Percentiles rank a stretch among this genome's conserved stretches.
Conservation (phyloP, 441 rosid species). For the Populus hybrid region DNA sequence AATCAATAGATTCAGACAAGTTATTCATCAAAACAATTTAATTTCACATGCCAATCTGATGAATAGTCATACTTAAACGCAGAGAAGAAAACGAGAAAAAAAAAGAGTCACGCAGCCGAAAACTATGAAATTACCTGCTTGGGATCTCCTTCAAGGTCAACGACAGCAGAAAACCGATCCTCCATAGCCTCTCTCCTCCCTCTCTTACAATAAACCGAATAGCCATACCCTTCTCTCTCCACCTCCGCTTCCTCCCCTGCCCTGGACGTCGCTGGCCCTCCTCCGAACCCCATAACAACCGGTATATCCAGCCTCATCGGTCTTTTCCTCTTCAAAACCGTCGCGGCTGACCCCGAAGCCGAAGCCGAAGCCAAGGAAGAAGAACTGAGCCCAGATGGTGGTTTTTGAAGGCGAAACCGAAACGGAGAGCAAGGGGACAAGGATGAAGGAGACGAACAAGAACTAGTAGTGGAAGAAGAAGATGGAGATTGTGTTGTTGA, state of each 20-base stretch:
- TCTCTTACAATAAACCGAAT: conserved; percentile 18
- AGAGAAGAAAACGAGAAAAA: no score
- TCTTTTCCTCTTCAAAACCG: conserved; percentile 64
- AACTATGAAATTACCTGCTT: no score
- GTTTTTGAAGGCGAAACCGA: conserved; percentile 25
- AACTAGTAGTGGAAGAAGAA: conserved; percentile 30
- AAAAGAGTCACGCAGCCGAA: no score
- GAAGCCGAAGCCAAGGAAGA: conserved; percentile 14
- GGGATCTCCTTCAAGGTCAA: no score
- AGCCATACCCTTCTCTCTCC: conserved; percentile 48
- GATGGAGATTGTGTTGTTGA: conserved; percentile 34
- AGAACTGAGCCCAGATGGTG: conserved; percentile 10
- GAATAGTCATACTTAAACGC: no score
- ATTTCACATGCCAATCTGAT: no score
- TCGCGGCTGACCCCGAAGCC: not conserved
- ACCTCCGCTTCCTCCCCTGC: conserved; percentile 25
- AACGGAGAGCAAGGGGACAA: conserved; percentile 17
- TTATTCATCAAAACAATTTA: no score
- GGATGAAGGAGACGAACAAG: conserved; percentile 28
- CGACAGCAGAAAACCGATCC: no score
- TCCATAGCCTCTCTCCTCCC: no score
- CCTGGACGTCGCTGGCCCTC: conserved; percentile 27
- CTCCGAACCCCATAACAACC: conserved; percentile 25
- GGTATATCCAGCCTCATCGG: conserved; percentile 68
- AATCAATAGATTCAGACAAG: no score